Percentiles rank a stretch among this genome's conserved stretches.
These are phyloP conservation scores for Irpex sp. DNA, from an alignment of 1,284 basidiomycete genomes.

Conservation along the genomic window DNA sequence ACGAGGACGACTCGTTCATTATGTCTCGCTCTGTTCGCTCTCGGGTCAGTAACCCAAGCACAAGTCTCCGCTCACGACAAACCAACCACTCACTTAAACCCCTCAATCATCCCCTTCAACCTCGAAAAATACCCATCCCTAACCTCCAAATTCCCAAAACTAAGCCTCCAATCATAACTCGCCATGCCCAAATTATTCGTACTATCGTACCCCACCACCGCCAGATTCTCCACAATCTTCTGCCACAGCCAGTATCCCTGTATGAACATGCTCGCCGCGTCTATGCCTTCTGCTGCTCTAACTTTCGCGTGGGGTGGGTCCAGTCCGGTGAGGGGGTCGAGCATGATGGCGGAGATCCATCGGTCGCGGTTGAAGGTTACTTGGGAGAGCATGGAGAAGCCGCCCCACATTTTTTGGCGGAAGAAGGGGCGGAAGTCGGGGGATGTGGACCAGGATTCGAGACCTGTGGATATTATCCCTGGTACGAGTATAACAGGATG, in stretches of 20 bases:
- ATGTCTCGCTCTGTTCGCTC: constrained; percentile 49
- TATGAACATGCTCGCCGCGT: constrained; percentile 87
- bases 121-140: constrained; percentile 91
- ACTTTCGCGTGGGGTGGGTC: constrained; percentile 90
- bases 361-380: constrained; percentile 80
- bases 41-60: neutral
- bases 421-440: constrained; percentile 78
- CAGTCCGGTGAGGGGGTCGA: constrained; percentile 89
- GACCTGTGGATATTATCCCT: constrained; percentile 75
- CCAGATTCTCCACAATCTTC: constrained; percentile 92
- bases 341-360: constrained; percentile 88
- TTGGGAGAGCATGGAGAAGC: constrained; percentile 81
- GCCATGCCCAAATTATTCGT: constrained; percentile 83
- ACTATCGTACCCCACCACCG: constrained; percentile 83
- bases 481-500: constrained; percentile 81
- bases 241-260: constrained; percentile 97
- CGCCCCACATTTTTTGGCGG: constrained; percentile 84
- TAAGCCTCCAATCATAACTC: constrained; percentile 88
- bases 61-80: no score
- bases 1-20: constrained; percentile 83
- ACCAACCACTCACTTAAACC: constrained; percentile 63
- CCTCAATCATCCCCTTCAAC: constrained; percentile 83
- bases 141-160: constrained; percentile 88
- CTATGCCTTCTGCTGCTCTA: constrained; percentile 87
- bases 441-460: constrained; percentile 84